Evolutionary conservation across 192 early-diverging fungal genomes (phyloP).

Genomic region (Entomortierella chlamydospora): DNA sequence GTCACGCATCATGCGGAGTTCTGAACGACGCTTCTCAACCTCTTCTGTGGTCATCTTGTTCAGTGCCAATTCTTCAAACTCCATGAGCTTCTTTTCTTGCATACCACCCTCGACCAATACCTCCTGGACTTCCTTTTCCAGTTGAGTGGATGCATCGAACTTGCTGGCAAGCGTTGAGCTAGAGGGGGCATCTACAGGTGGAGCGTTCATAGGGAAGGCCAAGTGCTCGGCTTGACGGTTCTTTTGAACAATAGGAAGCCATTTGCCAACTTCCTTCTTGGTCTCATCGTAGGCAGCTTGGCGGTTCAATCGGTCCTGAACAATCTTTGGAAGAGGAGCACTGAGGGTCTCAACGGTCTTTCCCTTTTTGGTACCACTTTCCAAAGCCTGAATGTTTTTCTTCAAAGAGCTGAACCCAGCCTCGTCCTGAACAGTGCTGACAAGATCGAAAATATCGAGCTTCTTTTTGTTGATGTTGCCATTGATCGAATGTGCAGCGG

Average conservation of each 20-base stretch:
- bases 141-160: conserved; percentile 71
- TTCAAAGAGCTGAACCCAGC: conserved; percentile 73
- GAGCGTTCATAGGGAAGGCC: conserved; percentile 71
- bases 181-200: conserved; percentile 52
- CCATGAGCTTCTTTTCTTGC: conserved; percentile 80
- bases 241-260: conserved; percentile 83
- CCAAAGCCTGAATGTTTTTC: conserved; percentile 69
- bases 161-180: conserved; percentile 69
- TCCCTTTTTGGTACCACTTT: conserved; percentile 59
- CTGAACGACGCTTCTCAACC: conserved; percentile 75
- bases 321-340: conserved; percentile 84
- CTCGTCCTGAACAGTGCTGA: conserved; percentile 74
- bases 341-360: conserved; percentile 61
- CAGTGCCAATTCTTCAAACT: conserved; percentile 88
- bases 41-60: conserved; percentile 88
- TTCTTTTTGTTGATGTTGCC: conserved; percentile 67
- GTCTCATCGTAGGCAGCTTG: conserved; percentile 86
- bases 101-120: conserved; percentile 80
- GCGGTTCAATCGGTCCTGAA: conserved; percentile 89
- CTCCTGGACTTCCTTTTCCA: conserved; percentile 85
- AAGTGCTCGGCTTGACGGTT: conserved; percentile 90
- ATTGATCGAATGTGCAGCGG: conserved; percentile 41
- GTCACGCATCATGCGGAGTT: conserved; percentile 92
- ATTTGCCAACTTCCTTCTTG: conserved; percentile 85
- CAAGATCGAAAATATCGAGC: conserved; percentile 79